phyloP scores from a whole-genome alignment of 768 basidiomycete species.

The Russula sp. region DNA sequence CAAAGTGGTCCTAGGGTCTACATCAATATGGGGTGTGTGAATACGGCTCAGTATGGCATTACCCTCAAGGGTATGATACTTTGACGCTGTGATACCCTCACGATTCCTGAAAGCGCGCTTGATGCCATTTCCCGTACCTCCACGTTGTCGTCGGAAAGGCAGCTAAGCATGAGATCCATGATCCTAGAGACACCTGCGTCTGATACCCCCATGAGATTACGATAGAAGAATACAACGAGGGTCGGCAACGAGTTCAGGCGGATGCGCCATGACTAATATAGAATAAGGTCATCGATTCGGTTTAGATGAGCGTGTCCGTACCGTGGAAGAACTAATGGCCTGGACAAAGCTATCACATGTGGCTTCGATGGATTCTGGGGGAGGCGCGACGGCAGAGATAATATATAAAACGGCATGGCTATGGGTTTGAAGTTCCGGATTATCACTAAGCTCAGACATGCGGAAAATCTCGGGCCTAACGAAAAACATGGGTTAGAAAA shows the following conservation, averaged over 20 bases:
- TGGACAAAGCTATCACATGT: slow-evolving; percentile 60
- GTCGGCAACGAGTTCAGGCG: slow-evolving; percentile 85
- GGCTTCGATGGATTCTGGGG: slow-evolving; percentile 58
- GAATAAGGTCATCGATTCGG: slow-evolving; percentile 14
- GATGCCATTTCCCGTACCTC: slow-evolving; percentile 93
- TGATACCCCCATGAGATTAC: slow-evolving; percentile 77
- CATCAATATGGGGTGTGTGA: slow-evolving; percentile 11
- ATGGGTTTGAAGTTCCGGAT: slow-evolving; percentile 74
- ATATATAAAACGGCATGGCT: slow-evolving; percentile 79
- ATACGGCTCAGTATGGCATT: slow-evolving; percentile 25
- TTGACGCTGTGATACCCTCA: slow-evolving; percentile 87
- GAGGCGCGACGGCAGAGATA: slow-evolving; percentile 76
- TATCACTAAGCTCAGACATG: slow-evolving; percentile 89
- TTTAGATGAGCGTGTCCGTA: slow-evolving; percentile 38
- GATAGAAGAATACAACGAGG: slow-evolving; percentile 86
- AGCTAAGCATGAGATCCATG: slow-evolving; percentile 80
- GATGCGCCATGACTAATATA: slow-evolving; percentile 79
- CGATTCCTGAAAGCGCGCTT: slow-evolving; percentile 78
- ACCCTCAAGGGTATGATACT: slow-evolving; percentile 84
- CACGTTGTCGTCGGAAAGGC: slow-evolving; percentile 84
- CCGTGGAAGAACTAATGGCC: slow-evolving; percentile 76
- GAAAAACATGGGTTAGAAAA: slow-evolving; percentile 24
- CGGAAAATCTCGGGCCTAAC: slow-evolving; percentile 80
- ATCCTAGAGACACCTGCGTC: slow-evolving; percentile 62
- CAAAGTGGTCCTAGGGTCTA: slow-evolving; percentile 68